Evolutionary conservation across 495 filamentous ascomycete species (phyloP), one percentile per base, ranked within the genome.

Genomic region (Parachaetomium inaequale): DNA sequence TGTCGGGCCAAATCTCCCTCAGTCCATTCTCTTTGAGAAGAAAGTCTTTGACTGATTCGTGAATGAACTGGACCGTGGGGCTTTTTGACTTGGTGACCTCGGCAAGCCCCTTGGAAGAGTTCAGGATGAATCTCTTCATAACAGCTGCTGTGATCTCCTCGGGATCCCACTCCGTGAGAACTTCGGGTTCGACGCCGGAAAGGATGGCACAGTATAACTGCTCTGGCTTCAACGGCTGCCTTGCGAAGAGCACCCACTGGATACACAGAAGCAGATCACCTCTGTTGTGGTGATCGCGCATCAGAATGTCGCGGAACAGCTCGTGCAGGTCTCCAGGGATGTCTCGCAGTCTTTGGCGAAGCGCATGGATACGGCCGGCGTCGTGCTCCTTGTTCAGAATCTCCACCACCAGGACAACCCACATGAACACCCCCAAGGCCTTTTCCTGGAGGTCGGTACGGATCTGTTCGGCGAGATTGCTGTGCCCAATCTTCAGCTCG

Each of bases 361-460:
- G 63, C n/a, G 15, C 14, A 3, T 34, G 50, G 12, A 62, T 56
- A 25, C 63, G 52, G 12, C 76, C 76, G 3, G 40, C 19, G 59
- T 72, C 64, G 56, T 72, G 66, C 55, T 79, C 76, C 23, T 66
- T 70, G 56, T 78, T 80, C 12, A 83, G 63, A 17, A 81, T 80
- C 3, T 74, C 69, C 11, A 78, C 73, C 23, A 82, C 77, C 2
- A 80, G 62, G 2, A 77, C 71, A 15, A 78, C 74, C 80, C 79
- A 83, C 65, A 82, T 74, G 38, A 84, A 84, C 11, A 82, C 63
- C 0, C 80, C 77, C 6, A 70, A 63, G 34, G 79, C 67, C 63
- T 78, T 82, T 0, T 61, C 34, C 10, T 76, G 70, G 29, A 84
- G 46, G 23, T 75, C 59, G 3, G 49, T 10, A 15, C 31, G 31